Evolutionary conservation across 164 flowering plant genomes (phyloP).

Genomic region (Cinnamomum chago): DNA sequence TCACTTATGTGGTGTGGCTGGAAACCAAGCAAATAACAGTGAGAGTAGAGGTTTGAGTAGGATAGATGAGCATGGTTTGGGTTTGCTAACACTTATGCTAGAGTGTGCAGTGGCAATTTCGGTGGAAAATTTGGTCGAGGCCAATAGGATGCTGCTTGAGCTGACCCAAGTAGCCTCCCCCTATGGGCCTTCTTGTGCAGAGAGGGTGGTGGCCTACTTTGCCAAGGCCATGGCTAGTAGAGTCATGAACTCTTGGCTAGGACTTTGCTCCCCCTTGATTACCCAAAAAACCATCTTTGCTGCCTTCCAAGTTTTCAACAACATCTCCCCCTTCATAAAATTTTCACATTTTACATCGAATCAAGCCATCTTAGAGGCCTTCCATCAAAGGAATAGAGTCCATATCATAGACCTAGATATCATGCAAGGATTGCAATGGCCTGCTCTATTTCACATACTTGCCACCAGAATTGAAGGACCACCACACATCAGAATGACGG

Average conservation of each 20-base stretch:
- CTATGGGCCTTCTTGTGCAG: conserved; percentile 57
- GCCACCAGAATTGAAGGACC: conserved; percentile 63
- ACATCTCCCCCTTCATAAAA: conserved; percentile 61
- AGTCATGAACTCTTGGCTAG: conserved; percentile 69
- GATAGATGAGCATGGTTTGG: conserved; percentile 35
- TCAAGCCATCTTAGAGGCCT: conserved; percentile 74
- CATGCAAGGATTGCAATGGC: conserved; percentile 89
- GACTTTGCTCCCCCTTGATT: conserved; percentile 51
- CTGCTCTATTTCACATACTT: conserved; percentile 64
- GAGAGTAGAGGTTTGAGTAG: conserved; percentile 17
- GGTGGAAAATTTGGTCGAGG: conserved; percentile 58
- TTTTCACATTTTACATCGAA: conserved; percentile 79
- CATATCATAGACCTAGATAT: conserved; percentile 75
- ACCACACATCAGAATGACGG: conserved; percentile 63
- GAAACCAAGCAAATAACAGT: background rate
- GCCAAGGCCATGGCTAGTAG: conserved; percentile 62
- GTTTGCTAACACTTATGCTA: conserved; percentile 41
- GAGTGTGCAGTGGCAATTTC: conserved; percentile 76
- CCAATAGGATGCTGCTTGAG: conserved; percentile 61
- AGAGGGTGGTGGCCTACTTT: conserved; percentile 67
- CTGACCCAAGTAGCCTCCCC: conserved; percentile 67
- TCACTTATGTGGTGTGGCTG: conserved; percentile 15
- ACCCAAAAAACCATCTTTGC: conserved; percentile 36
- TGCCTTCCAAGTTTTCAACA: conserved; percentile 56
- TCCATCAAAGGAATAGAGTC: conserved; percentile 44